phyloP scores from a whole-genome alignment of 768 basidiomycete species.

The Mycena galericulata region DNA sequence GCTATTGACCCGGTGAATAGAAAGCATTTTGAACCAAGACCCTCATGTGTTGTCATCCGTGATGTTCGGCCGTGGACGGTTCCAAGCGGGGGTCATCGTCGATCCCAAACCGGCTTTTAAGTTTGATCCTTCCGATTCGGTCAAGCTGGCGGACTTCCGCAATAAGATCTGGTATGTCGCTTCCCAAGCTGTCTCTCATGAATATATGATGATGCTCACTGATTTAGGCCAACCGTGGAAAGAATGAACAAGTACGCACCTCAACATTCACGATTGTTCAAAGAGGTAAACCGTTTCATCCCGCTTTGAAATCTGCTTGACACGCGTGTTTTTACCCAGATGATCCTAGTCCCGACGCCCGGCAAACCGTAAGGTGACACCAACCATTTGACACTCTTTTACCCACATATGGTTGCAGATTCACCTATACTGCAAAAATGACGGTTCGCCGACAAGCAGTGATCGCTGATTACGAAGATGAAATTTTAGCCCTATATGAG shows the following conservation, averaged over 20 bases:
- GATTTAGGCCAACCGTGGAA: constrained; percentile 53
- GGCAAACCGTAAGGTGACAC: constrained; percentile 50
- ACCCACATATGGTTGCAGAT: constrained; percentile 35
- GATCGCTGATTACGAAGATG: constrained; percentile 50
- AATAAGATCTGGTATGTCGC: constrained; percentile 48
- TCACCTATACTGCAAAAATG: constrained; percentile 42
- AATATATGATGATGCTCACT: neutral
- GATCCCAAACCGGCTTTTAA: constrained; percentile 44
- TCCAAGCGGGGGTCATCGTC: constrained; percentile 55
- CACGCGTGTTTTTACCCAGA: neutral
- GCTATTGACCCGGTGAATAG: constrained; percentile 5
- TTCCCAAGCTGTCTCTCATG: neutral
- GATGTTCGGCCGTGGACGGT: constrained; percentile 56
- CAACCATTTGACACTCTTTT: neutral
- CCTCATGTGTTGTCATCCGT: constrained; percentile 46
- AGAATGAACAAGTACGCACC: constrained; percentile 54
- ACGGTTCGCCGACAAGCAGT: constrained; percentile 51
- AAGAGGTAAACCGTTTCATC: no score
- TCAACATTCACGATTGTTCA: constrained; percentile 58
- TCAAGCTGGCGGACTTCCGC: constrained; percentile 45
- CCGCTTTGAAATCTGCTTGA: no score
- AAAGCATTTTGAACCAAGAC: constrained; percentile 48
- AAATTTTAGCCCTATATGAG: constrained; percentile 54
- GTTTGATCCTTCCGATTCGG: constrained; percentile 47
- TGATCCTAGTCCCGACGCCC: constrained; percentile 13